These are phyloP conservation scores for Fusarium anguioides DNA, from an alignment of 2,329 filamentous ascomycete genomes.

Conservation along the genomic window DNA sequence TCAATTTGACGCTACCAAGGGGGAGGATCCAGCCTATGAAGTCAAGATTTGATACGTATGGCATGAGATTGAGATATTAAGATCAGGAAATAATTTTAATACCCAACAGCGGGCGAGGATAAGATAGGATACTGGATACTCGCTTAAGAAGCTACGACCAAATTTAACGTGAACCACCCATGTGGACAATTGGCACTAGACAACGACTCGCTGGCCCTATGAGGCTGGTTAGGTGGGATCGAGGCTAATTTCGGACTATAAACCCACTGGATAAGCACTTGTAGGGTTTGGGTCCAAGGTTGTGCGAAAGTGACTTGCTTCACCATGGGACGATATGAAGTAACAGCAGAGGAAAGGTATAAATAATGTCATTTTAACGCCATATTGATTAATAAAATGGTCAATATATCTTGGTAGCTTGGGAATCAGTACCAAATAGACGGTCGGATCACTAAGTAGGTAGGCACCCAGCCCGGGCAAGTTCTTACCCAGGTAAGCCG, in stretches of 20 bases:
- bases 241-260: not conserved
- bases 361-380: not conserved
- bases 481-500: not conserved
- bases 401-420: not conserved
- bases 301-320: not conserved
- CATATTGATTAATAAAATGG: not conserved
- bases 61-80: constrained; percentile 4
- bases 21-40: constrained; percentile 13
- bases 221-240: constrained; percentile 17
- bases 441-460: not conserved
- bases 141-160: not conserved
- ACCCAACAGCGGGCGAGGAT: not conserved
- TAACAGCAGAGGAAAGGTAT: not conserved
- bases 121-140: not conserved
- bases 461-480: too few species aligned
- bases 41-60: constrained; percentile 8
- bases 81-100: not conserved
- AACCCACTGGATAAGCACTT: constrained; percentile 18
- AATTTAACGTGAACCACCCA: not conserved
- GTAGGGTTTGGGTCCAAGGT: not conserved
- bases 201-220: constrained; percentile 20
- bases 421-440: not conserved
- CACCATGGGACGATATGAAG: not conserved
- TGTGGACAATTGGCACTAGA: not conserved
- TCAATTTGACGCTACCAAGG: constrained; percentile 27